phyloP scores from a whole-genome alignment of 257 asterid genomes.

The Paulownia fortunei region DNA sequence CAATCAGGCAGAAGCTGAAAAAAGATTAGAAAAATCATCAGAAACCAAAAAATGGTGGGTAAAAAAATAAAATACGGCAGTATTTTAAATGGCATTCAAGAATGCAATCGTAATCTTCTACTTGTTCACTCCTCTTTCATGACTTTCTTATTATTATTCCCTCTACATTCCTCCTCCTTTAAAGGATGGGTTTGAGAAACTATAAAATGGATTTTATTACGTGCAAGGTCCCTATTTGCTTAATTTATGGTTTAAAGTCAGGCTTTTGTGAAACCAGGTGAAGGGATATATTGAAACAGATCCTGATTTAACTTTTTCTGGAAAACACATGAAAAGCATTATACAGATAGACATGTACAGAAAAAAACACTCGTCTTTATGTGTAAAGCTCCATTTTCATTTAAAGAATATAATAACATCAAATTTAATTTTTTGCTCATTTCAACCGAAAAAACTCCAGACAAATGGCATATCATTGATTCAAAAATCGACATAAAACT shows the following conservation, averaged over 20 bases:
- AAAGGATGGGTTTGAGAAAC: neutral
- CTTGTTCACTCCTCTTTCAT: neutral
- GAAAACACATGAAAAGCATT: neutral
- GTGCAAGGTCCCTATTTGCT: neutral
- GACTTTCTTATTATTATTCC: neutral
- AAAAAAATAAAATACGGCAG: neutral
- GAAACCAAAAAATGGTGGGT: neutral
- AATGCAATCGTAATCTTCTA: constrained; percentile 2
- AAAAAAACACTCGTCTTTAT: neutral
- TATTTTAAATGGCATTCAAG: neutral
- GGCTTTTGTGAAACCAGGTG: neutral
- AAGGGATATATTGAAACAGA: neutral
- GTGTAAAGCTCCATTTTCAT: neutral
- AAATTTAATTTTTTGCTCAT: neutral
- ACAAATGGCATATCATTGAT: neutral
- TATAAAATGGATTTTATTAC: neutral
- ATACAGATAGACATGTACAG: neutral
- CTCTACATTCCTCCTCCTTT: neutral
- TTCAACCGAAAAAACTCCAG: neutral
- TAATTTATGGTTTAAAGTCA: neutral
- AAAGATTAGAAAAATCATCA: constrained; percentile 21
- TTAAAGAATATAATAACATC: neutral
- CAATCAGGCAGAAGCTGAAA: constrained; percentile 93
- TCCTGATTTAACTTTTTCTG: neutral
- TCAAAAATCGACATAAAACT: neutral